Evolutionary conservation across 257 asterid species (phyloP).

Genomic region (Fraxinus quadrangulata): DNA sequence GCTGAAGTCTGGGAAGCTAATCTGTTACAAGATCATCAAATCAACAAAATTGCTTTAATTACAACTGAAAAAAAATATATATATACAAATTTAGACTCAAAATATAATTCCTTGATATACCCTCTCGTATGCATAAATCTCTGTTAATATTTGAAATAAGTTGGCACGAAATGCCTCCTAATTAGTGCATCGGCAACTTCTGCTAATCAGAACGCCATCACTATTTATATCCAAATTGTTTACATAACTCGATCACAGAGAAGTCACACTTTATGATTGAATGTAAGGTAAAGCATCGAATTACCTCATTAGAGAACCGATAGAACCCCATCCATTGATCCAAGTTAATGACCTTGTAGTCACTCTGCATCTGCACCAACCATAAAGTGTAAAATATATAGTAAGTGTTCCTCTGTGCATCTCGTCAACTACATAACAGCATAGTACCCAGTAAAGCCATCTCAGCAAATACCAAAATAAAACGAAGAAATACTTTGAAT

Average conservation of each 20-base stretch:
- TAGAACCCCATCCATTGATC: constrained; percentile 94
- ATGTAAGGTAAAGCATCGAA: background rate
- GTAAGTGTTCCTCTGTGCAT: background rate
- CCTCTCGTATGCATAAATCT: constrained; percentile 17
- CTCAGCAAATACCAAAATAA: background rate
- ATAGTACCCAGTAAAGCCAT: background rate
- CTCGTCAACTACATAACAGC: background rate
- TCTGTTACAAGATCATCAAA: constrained; percentile 35
- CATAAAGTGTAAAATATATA: background rate
- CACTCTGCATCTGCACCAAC: constrained; percentile 64
- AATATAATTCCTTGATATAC: background rate
- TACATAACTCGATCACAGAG: background rate
- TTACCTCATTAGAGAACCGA: constrained; percentile 84
- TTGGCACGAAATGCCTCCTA: background rate
- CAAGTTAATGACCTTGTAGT: constrained; percentile 80
- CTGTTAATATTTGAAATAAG: background rate
- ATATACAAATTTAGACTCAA: background rate
- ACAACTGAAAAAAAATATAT: no score
- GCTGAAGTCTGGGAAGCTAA: constrained; percentile 49
- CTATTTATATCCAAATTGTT: background rate
- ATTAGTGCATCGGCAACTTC: background rate
- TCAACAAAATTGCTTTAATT: background rate
- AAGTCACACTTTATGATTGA: background rate
- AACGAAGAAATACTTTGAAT: background rate
- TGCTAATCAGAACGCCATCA: background rate